Evolutionary conservation across 1,139 yeast genomes (phyloP), one percentile per base, ranked within the genome.

Genomic region (Saccharomycopsis crataegensis): DNA sequence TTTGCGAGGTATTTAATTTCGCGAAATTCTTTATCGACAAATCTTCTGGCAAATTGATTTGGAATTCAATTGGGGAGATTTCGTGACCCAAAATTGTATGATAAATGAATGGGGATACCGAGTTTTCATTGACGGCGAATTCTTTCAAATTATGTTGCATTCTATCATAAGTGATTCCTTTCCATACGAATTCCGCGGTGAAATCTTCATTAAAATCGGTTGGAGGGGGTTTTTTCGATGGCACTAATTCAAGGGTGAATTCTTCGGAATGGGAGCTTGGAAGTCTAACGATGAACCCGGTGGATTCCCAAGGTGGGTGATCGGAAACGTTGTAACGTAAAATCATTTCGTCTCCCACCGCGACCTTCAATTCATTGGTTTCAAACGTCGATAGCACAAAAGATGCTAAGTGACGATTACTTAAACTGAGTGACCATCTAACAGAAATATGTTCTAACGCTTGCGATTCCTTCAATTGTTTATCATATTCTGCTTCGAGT

Each of bases 171-270:
- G 96, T 75, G 1, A 85, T 81, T 17, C 93, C 94, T 60, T 86
- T 86, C 97, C 97, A 91, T 52, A 87, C 87, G 65, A 88, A 86
- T 63, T 88, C 94, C 0, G 93, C 91, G 1, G 93, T 82, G 66
- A 87, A 91, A 38, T 85, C 88, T 2, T 81, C 75, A 1, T 79
- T 77, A 48, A 79, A 65, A 57, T 82, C 75, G 2, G 82, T 78
- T n/a, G 94, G 94, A 31, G 81, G 78, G 2, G 73, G 67, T 4
- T 65, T 62, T 3, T 60, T 65, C 22, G 62, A 63, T 16, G 69
- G 64, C 46, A 67, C 70, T 59, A 90, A 74, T 65, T 90, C 96
- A 52, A 89, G 70, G 1, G 93, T 84, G 61, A 85, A 85, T 56
- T 79, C 83, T 60, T 86, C 94, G 53, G 80, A 81, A 49, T 73